Evolutionary conservation across 371 early-diverging fungal species (phyloP).

Genomic region (Mucor saturninus): DNA sequence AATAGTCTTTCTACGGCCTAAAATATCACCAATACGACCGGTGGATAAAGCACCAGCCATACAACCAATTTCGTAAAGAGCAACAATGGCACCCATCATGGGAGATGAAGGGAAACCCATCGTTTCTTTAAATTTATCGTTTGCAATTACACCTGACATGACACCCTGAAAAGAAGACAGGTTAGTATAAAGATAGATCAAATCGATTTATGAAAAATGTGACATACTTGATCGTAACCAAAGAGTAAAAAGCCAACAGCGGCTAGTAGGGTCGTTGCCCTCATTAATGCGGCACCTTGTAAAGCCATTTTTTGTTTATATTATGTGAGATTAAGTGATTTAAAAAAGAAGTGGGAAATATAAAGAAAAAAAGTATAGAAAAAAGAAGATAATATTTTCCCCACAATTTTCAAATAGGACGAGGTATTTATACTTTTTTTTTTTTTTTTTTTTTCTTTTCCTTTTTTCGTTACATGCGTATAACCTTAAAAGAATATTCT

Average conservation of each 20-base stretch:
- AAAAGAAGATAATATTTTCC: constrained; percentile 9
- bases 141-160: constrained; percentile 53
- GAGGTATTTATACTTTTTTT: constrained; percentile 27
- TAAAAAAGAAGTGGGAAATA: background rate
- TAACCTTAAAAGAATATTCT: constrained; percentile 1
- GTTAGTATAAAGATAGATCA: background rate
- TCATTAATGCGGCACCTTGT: constrained; percentile 47
- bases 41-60: constrained; percentile 44
- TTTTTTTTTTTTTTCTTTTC: constrained; percentile 4
- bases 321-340: background rate
- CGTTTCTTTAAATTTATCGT: constrained; percentile 30
- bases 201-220: background rate
- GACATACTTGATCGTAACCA: constrained; percentile 54
- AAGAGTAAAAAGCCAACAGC: constrained; percentile 56
- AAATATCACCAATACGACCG: constrained; percentile 45
- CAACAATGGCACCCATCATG: constrained; percentile 30
- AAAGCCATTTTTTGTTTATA: constrained; percentile 29
- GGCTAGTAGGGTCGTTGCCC: constrained; percentile 48
- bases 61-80: constrained; percentile 47
- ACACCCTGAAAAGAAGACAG: constrained; percentile 34
- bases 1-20: constrained; percentile 48
- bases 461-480: background rate
- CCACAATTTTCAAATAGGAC: constrained; percentile 2
- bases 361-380: constrained; percentile 2
- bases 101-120: constrained; percentile 44